Conservation (phyloP, 768 basidiomycete genomes). For the Lactifluus subvellereus region DNA sequence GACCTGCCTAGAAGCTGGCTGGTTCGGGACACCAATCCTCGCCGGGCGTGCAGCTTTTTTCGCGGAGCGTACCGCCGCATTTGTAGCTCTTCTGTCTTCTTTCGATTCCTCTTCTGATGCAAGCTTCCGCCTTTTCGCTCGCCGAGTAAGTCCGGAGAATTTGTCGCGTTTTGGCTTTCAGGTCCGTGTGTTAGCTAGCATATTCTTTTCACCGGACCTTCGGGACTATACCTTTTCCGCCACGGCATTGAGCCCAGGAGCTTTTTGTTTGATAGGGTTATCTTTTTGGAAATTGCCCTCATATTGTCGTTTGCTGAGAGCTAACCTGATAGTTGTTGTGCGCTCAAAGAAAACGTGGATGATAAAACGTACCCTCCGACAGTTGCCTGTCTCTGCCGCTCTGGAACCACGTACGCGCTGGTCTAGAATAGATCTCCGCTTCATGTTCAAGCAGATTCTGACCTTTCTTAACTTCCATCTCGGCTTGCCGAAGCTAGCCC, state of each 20-base stretch:
- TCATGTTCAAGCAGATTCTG: constrained; percentile 94
- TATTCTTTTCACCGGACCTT: not conserved
- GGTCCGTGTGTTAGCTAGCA: constrained; percentile 1
- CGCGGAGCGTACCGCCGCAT: constrained; percentile 78
- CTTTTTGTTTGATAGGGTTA: constrained; percentile 36
- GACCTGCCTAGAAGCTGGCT: constrained; percentile 32
- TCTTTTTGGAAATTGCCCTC: constrained; percentile 44
- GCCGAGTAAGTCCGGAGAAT: constrained; percentile 78
- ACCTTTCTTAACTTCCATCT: constrained; percentile 94
- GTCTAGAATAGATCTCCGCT: constrained; percentile 86
- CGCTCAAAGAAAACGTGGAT: constrained; percentile 1
- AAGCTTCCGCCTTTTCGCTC: constrained; percentile 82
- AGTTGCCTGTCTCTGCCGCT: constrained; percentile 73
- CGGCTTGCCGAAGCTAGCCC: constrained; percentile 72
- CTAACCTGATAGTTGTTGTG: constrained; percentile 36
- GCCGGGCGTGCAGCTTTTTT: constrained; percentile 71
- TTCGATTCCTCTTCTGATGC: constrained; percentile 76
- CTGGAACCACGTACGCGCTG: constrained; percentile 99
- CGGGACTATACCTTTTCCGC: constrained; percentile 30
- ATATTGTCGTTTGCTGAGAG: constrained; percentile 69
- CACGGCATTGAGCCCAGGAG: constrained; percentile 27
- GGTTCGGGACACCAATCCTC: constrained; percentile 63
- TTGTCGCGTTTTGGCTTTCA: constrained; percentile 69
- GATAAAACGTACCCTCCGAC: constrained; percentile 55
- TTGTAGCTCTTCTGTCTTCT: constrained; percentile 48